Conservation (phyloP, 2,329 filamentous ascomycete species). For the Chrysosporium queenslandicum region DNA sequence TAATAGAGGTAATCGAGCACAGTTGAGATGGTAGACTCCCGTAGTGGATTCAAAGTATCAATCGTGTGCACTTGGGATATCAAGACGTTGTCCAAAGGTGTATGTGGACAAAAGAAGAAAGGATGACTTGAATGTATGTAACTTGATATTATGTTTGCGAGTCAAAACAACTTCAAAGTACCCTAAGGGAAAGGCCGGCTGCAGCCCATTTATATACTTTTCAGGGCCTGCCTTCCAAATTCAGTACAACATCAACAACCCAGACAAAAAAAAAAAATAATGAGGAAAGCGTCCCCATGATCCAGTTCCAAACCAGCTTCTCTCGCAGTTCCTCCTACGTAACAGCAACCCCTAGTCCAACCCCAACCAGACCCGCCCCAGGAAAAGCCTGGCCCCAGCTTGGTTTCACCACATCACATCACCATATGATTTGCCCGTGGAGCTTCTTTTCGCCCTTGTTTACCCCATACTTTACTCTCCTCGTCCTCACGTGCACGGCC, state of each 20-base stretch:
- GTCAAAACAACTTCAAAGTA: not conserved
- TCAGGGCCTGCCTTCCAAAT: not conserved
- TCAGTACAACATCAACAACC: constrained; percentile 1
- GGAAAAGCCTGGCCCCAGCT: not conserved
- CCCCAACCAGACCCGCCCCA: not conserved
- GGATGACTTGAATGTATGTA: no score
- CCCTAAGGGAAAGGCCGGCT: no score
- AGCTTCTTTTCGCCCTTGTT: not conserved
- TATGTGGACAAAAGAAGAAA: not conserved
- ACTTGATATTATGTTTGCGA: no score
- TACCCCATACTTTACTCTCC: not conserved
- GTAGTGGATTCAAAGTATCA: no score
- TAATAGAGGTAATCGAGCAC: not conserved
- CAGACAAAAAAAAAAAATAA: not conserved
- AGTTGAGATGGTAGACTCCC: not conserved
- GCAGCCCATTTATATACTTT: not conserved
- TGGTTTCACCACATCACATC: not conserved
- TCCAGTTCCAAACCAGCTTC: not conserved
- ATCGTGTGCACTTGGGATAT: no score
- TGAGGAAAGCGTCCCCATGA: not conserved
- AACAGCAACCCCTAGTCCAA: not conserved
- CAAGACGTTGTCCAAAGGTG: no score
- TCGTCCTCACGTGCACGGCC: not conserved
- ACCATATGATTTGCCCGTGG: not conserved
- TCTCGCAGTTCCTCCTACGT: not conserved